Base-by-base conservation (phyloP, 371 early-diverging fungal genomes). In the Zychaea mexicana region DNA sequence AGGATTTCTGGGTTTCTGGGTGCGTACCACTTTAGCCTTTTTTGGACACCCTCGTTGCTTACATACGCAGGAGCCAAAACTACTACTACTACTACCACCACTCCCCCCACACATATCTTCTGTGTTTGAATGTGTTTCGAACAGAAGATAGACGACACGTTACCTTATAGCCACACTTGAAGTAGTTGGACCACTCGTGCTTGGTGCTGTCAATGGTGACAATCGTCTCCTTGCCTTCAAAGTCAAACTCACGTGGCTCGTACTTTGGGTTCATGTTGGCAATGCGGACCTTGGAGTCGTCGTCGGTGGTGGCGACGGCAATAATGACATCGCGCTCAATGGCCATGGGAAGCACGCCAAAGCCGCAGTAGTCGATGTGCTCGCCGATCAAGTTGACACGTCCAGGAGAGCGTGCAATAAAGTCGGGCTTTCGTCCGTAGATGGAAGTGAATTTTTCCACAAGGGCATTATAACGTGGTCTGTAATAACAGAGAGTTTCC, bases 331-430 rank as follows among this genome's bases (percentile, higher is more conserved):
- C 98, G 21, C 91, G 88, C 57, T 92, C 94, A 67, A 97, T 90
- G 38, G 96, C 98, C 97, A 97, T 96, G 36, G 98, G 98, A 33
- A 98, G 78, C 17, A 98, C 98, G 28, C 93, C 91, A 71, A 91
- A 94, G 15, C 94, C 96, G 58, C 94, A 89, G 78, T 97, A 97
- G 79, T 98, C 98, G 58, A 98, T 93, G 71, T 98, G 98, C 71
- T 98, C 98, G 70, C 93, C 96, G 67, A 96, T 97, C 59, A 97
- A 82, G 79, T 96, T 97, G 57, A 96, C 97, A 30, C 97, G 87
- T 19, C 97, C 97, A 2, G 97, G 97, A 9, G 94, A 86, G 21
- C 97, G 90, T 30, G 91, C 93, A 54, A 92, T 87, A 68, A 94
- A 95, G 19, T 89, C 87, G 1, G 96, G 94, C 54, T 71, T 70